Percentiles rank a stretch among this genome's conserved stretches.
phyloP scores from a whole-genome alignment of 345 rosid genomes.

The Citrus glauca region DNA sequence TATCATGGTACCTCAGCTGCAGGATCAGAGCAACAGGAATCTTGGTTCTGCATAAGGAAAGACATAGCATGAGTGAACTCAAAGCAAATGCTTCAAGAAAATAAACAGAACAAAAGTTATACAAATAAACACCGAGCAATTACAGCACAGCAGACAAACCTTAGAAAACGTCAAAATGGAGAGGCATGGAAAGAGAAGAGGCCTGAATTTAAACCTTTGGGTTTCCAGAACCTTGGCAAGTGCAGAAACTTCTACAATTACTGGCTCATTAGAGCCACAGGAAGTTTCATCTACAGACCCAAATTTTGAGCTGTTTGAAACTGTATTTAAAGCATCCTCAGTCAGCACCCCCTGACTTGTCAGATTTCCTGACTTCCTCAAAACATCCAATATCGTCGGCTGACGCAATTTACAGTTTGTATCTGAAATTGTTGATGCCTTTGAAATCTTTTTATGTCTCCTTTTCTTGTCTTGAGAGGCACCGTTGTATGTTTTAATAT shows the following conservation, averaged over 20 bases:
- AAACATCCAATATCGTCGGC: slow-evolving; percentile 55
- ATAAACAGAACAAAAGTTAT: background rate
- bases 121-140: background rate
- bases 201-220: slow-evolving; percentile 80
- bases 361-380: slow-evolving; percentile 46
- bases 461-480: slow-evolving; percentile 32
- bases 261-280: slow-evolving; percentile 28
- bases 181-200: slow-evolving; percentile 55
- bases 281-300: slow-evolving; percentile 30
- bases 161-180: slow-evolving; percentile 58
- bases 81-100: background rate
- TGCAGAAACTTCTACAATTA: slow-evolving; percentile 54
- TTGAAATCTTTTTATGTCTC: slow-evolving; percentile 36
- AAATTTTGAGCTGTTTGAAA: slow-evolving; percentile 24
- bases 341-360: slow-evolving; percentile 46
- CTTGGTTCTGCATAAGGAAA: slow-evolving; percentile 44
- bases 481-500: slow-evolving; percentile 30
- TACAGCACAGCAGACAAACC: slow-evolving; percentile 36
- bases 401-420: slow-evolving; percentile 43
- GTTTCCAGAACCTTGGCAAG: slow-evolving; percentile 46
- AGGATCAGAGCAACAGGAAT: slow-evolving; percentile 57
- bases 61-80: background rate
- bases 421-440: slow-evolving; percentile 33
- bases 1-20: slow-evolving; percentile 57
- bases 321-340: slow-evolving; percentile 34